Conservation (phyloP, 345 rosid genomes). For the Mercurialis annua region DNA sequence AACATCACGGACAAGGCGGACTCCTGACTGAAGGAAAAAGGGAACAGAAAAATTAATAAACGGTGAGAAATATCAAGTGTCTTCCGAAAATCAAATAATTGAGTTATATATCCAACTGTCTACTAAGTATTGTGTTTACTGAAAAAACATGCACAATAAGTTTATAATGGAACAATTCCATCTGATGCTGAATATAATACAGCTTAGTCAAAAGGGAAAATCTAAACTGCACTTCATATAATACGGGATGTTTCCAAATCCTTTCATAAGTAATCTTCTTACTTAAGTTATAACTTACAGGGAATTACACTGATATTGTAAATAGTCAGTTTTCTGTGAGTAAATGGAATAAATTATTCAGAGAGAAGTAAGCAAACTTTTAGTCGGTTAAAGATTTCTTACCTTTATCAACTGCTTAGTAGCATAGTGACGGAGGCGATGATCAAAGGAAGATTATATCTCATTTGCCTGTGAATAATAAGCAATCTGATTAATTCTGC, state of each 20-base stretch:
- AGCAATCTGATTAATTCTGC: slow-evolving; percentile 5
- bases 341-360: neutral
- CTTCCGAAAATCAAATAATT: neutral
- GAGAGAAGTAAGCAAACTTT: neutral
- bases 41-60: neutral
- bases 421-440: slow-evolving; percentile 87
- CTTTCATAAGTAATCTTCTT: neutral
- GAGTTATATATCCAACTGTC: neutral
- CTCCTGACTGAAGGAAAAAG: slow-evolving; percentile 66
- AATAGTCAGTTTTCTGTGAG: neutral
- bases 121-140: neutral
- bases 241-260: neutral
- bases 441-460: slow-evolving; percentile 89
- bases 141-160: neutral
- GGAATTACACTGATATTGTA: neutral
- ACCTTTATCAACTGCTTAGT: slow-evolving; percentile 89
- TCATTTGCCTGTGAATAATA: slow-evolving; percentile 66
- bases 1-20: slow-evolving; percentile 80
- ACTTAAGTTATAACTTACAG: neutral
- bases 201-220: neutral
- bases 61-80: neutral
- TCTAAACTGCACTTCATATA: neutral
- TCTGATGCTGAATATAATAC: too few relatives aligned
- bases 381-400: slow-evolving; percentile 9
- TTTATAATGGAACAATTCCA: neutral